Percentiles rank a stretch among this genome's conserved stretches.
phyloP scores from a whole-genome alignment of 768 basidiomycete species.

The Lactarius akahatsu region DNA sequence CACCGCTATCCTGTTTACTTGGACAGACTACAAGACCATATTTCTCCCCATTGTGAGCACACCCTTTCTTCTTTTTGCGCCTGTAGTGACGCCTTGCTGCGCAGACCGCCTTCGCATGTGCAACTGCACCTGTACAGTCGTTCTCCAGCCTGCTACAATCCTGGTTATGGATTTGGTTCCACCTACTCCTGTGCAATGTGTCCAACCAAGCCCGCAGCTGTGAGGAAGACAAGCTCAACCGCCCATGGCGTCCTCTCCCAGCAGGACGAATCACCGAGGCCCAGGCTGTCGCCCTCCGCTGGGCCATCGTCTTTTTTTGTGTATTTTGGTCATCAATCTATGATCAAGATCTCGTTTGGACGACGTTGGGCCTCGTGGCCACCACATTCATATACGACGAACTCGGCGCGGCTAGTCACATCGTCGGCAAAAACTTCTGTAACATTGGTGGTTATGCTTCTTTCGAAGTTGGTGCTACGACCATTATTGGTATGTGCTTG shows the following conservation, averaged over 20 bases:
- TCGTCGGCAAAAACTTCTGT: slow-evolving; percentile 31
- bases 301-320: slow-evolving; percentile 29
- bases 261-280: slow-evolving; percentile 31
- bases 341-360: slow-evolving; percentile 22
- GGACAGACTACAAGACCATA: slow-evolving; percentile 35
- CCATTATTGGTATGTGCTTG: slow-evolving; percentile 24
- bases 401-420: slow-evolving; percentile 22
- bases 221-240: slow-evolving; percentile 32
- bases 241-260: slow-evolving; percentile 34
- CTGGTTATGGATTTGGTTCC: slow-evolving; percentile 33
- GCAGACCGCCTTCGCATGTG: slow-evolving; percentile 29
- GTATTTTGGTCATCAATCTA: slow-evolving; percentile 24
- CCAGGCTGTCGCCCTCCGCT: slow-evolving; percentile 28
- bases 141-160: slow-evolving; percentile 22
- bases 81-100: slow-evolving; percentile 4
- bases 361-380: slow-evolving; percentile 29
- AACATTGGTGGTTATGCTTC: slow-evolving; percentile 30
- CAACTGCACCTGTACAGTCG: slow-evolving; percentile 26
- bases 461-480: slow-evolving; percentile 31
- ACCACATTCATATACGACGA: slow-evolving; percentile 32
- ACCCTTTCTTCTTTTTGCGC: background rate
- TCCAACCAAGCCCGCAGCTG: slow-evolving; percentile 32
- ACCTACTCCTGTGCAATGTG: slow-evolving; percentile 32
- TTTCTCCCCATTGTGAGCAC: slow-evolving; percentile 33
- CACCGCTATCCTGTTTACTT: slow-evolving; percentile 34